Base-by-base conservation (phyloP, 1,284 basidiomycete genomes). In the Tylopilus sp. region DNA sequence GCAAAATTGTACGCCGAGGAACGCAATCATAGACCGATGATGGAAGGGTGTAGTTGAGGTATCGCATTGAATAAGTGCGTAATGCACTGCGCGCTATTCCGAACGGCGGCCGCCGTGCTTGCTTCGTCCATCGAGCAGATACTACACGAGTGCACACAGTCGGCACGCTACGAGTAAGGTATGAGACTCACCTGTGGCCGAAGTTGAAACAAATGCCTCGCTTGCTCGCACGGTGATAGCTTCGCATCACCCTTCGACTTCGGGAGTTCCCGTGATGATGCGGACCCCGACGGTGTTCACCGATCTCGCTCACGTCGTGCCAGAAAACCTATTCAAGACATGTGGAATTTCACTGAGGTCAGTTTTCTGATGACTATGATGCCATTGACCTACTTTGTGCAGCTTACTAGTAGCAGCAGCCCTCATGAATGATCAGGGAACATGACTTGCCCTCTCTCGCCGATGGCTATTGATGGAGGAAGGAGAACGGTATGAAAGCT, bases 1-100 rank as follows among this genome's bases (percentile, higher is more conserved):
- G 83, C 81, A 29, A 85, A 83, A 53, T 89, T 78, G 72, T 87
- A 84, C 1, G 91, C 90, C 10, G 92, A 93, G 26, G 92, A 88
- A 36, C 95, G 94, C 53, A 97, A n/a, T n/a, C n/a, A 82, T 9
- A 97, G 85, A 36, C 95, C 95, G 66, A 97, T 95, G 72, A 97
- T 94, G 18, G 89, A 93, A 54, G 93, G 94, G 76, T 95, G 93
- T 60, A 96, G 80, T 72, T 92, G 92, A 6, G 93, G 93, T 95
- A 96, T 96, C 8, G 94, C 94, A 73, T 97, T 97, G 88, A 96
- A 96, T 26, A 97, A 83, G 79, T 97, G 95, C 0, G 95, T 97
- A 72, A 97, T 95, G 69, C 96, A 89, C 10, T 89, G 84, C 7
- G 95, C 94, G 38, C 94, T 94, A 61, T 84, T 82, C 52, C 86